These are phyloP conservation scores for Podila clonocystis DNA, from an alignment of 192 early-diverging fungal genomes.

Conservation along the genomic window DNA sequence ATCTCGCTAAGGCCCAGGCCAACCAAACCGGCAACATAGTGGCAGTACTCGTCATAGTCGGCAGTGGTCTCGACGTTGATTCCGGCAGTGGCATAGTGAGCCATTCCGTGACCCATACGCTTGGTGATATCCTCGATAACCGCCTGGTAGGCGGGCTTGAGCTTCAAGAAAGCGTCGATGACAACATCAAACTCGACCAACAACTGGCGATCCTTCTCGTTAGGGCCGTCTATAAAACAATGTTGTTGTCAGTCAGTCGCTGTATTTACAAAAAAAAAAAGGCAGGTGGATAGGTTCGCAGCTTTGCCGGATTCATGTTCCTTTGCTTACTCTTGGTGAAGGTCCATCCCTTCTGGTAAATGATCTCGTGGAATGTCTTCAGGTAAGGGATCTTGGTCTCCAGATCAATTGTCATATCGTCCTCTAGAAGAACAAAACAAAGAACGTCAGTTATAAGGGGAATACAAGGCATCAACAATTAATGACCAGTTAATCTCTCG, in stretches of 20 bases:
- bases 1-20: conserved; percentile 92
- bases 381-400: conserved; percentile 82
- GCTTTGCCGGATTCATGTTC: not conserved
- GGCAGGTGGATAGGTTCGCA: not conserved
- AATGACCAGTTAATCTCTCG: too few species aligned
- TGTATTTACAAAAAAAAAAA: not conserved
- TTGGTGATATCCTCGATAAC: conserved; percentile 93
- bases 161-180: conserved; percentile 85
- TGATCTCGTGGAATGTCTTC: conserved; percentile 81
- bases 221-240: conserved; percentile 70
- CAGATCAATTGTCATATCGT: conserved; percentile 93
- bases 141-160: conserved; percentile 81
- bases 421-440: conserved; percentile 59
- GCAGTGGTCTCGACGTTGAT: conserved; percentile 73
- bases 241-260: not conserved
- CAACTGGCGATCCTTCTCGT: conserved; percentile 94
- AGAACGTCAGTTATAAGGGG: not conserved
- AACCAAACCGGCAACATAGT: conserved; percentile 97
- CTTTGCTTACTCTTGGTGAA: conserved; percentile 74
- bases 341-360: conserved; percentile 82
- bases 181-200: conserved; percentile 91
- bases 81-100: conserved; percentile 77
- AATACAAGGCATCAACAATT: too few species aligned
- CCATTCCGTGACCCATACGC: conserved; percentile 97
- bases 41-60: conserved; percentile 97